Evolutionary conservation across 1,139 yeast species (phyloP), one percentile per base, ranked within the genome.

Genomic region (Candida sp.): DNA sequence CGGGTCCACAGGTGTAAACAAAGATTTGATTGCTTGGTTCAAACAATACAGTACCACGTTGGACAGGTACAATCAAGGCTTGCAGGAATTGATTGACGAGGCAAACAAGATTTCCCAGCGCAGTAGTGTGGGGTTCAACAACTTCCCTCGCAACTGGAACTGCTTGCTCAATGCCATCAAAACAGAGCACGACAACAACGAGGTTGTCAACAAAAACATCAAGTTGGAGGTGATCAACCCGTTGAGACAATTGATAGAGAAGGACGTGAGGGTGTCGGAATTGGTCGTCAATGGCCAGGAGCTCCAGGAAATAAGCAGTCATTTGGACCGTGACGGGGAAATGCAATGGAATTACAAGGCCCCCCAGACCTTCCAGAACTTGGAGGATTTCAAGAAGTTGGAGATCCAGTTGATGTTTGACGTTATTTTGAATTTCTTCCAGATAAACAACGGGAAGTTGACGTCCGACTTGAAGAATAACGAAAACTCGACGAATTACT

Each of bases 301-400:
- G 59, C 66, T 77, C 51, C 63, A 63, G 44, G 81, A 76, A 53
- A 64, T 76, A 49, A 66, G 72, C 41, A 50, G 52, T 28, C 60
- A 62, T 42, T 53, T 73, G 52, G 50, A 57, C 45, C 58, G 66
- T 30, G 64, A 70, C 55, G 73, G 78, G 33, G 81, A 77, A 53
- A 70, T 74, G 50, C 71, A 72, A 57, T 92, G 97, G 96, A 87
- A 85, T 56, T 75, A 81, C 52, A 86, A 86, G 65, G 94, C 96
- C 0, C 96, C 97, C 1, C 84, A 79, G 56, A 82, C 88, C 38
- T 87, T 90, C 63, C 89, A 87, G 59, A 84, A 84, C 60, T 86
- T 92, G 66, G 96, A 91, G 67, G 77, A 77, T 55, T 85, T 86
- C 58, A 97, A 93, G 66, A 80, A 75, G 53, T 75, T 75, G 54